Evolutionary conservation across 306 rosid genomes (phyloP).

Genomic region (Glycine tomentella): DNA sequence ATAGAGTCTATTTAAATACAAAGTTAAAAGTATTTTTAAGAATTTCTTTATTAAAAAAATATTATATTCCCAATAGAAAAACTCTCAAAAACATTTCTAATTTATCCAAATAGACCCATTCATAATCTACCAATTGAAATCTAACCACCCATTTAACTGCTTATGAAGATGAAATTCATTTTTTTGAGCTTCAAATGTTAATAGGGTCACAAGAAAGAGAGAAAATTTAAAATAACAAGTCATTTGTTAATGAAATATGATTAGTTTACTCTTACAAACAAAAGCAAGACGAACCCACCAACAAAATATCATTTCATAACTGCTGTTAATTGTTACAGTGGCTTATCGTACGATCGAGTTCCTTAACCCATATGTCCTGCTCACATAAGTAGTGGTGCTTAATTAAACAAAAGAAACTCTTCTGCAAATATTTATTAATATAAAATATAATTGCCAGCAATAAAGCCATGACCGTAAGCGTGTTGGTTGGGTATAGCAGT

Average conservation of each 20-base stretch:
- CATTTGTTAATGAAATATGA: too few species aligned
- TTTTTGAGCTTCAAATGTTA: not conserved
- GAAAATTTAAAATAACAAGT: too few species aligned
- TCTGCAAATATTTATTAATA: not conserved
- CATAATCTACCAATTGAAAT: slow-evolving; percentile 17
- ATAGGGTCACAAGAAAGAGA: not conserved
- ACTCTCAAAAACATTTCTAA: too few species aligned
- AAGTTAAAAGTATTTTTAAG: too few species aligned
- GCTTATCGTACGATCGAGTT: not conserved
- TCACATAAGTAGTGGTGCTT: not conserved
- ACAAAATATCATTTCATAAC: not conserved
- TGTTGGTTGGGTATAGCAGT: too few species aligned
- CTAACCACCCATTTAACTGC: not conserved
- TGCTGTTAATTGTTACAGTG: not conserved
- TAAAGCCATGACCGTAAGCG: not conserved
- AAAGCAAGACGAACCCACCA: not conserved
- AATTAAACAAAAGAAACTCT: not conserved
- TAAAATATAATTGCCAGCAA: not conserved
- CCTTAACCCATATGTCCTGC: not conserved
- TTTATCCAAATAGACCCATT: too few species aligned
- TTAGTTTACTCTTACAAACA: not conserved
- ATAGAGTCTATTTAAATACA: too few species aligned
- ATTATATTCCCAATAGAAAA: too few species aligned
- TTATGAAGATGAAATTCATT: not conserved
- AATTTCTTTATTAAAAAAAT: too few species aligned